Conservation (phyloP, 2,329 filamentous ascomycete species). For the Thelonectria rubi region DNA sequence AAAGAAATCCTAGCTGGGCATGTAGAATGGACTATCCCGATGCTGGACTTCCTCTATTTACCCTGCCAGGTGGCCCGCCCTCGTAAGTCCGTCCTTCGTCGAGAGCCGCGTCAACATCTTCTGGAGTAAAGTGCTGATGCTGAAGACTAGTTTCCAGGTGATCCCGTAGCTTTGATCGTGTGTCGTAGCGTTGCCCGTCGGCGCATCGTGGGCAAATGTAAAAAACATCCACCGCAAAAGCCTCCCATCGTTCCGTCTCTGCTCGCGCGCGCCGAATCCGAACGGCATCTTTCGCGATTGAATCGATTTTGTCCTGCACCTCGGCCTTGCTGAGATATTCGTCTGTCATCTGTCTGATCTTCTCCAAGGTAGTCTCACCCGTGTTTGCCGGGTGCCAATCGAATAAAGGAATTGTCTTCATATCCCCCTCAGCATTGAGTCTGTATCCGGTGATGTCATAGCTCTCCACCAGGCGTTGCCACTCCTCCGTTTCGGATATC, state of each 20-base stretch:
- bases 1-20: too few species aligned
- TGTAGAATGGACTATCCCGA: too few species aligned
- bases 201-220: neutral
- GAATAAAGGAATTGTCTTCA: neutral
- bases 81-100: neutral
- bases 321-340: neutral
- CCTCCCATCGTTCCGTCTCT: slow-evolving; percentile 4
- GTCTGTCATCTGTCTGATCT: neutral
- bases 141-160: neutral
- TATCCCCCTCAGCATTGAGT: slow-evolving; percentile 7
- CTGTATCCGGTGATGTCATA: neutral
- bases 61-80: too few species aligned
- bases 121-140: neutral
- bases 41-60: too few species aligned
- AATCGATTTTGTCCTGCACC: neutral
- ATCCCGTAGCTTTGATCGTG: neutral
- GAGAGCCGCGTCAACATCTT: neutral
- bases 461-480: slow-evolving; percentile 13
- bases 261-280: neutral
- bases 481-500: neutral
- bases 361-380: neutral
- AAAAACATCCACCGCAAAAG: neutral
- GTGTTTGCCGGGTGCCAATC: slow-evolving; percentile 14
- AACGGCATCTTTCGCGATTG: neutral
- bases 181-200: neutral